Evolutionary conservation across 192 early-diverging fungal genomes (phyloP).

Genomic region (Mycoemilia scoparia): DNA sequence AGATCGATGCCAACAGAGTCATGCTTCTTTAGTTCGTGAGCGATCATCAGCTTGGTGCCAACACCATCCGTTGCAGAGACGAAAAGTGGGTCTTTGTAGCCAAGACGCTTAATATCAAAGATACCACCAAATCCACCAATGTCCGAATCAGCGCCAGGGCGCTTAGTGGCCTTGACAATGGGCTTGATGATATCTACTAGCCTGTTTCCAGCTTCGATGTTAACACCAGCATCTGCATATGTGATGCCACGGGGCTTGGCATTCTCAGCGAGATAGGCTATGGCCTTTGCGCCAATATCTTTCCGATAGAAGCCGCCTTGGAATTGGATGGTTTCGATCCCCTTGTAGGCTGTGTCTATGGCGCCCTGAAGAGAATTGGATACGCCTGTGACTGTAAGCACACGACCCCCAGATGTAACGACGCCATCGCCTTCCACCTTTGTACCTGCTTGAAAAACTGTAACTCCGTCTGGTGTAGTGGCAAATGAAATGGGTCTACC

Average conservation of each 20-base stretch:
- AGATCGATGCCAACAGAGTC: slow-evolving; percentile 94
- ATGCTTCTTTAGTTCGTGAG: slow-evolving; percentile 67
- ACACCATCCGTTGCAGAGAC: slow-evolving; percentile 98
- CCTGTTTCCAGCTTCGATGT: slow-evolving; percentile 88
- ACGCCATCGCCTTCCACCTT: slow-evolving; percentile 31
- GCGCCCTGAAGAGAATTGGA: slow-evolving; percentile 54
- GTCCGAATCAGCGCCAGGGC: slow-evolving; percentile 86
- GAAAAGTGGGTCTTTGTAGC: slow-evolving; percentile 82
- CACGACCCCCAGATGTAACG: slow-evolving; percentile 84
- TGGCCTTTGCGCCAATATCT: slow-evolving; percentile 79
- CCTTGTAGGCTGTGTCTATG: slow-evolving; percentile 56
- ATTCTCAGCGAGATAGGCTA: slow-evolving; percentile 21
- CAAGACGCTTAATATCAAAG: slow-evolving; percentile 88
- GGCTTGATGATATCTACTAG: slow-evolving; percentile 94
- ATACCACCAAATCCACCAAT: slow-evolving; percentile 97
- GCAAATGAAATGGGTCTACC: slow-evolving; percentile 54
- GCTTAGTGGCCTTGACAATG: slow-evolving; percentile 77
- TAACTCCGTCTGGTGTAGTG: slow-evolving; percentile 15
- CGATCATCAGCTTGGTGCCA: slow-evolving; percentile 96
- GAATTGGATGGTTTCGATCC: slow-evolving; percentile 52
- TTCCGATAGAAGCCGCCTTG: slow-evolving; percentile 72
- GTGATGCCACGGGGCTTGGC: slow-evolving; percentile 40
- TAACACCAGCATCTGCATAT: slow-evolving; percentile 92
- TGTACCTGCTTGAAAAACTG: slow-evolving; percentile 93
- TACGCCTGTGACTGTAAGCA: slow-evolving; percentile 79